Conservation (phyloP, 192 early-diverging fungal genomes). For the Mycoemilia scoparia region DNA sequence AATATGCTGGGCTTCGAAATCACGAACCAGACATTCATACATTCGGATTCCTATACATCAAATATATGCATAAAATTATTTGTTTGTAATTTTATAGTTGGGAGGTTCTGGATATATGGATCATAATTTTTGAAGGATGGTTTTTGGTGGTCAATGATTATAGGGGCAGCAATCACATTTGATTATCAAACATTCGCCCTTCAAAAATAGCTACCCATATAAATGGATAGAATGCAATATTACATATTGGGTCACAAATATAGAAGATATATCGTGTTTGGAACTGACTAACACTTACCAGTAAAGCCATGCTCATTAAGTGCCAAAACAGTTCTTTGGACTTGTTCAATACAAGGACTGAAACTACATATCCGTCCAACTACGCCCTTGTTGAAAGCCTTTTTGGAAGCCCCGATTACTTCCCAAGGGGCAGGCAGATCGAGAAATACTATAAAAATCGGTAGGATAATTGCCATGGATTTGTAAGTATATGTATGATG, state of each 20-base stretch:
- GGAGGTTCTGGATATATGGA: too few species aligned
- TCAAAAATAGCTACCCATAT: too few species aligned
- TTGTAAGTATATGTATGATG: background rate
- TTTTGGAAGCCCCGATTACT: slow-evolving; percentile 66
- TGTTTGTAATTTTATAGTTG: background rate
- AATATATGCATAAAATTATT: slow-evolving; percentile 1
- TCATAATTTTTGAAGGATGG: too few species aligned
- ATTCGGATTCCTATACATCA: slow-evolving; percentile 51
- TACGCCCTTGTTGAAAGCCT: slow-evolving; percentile 56
- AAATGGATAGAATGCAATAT: too few species aligned
- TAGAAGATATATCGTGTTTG: background rate
- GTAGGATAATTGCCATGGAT: too few species aligned
- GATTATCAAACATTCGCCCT: too few species aligned
- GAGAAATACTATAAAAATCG: slow-evolving; percentile 88
- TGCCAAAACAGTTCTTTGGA: slow-evolving; percentile 55
- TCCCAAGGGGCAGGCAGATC: slow-evolving; percentile 97
- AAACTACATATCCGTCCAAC: slow-evolving; percentile 86
- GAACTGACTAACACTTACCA: slow-evolving; percentile 24
- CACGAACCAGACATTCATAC: slow-evolving; percentile 80
- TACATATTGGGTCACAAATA: background rate
- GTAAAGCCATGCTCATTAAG: slow-evolving; percentile 71
- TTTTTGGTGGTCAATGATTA: too few species aligned
- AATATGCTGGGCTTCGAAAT: slow-evolving; percentile 49
- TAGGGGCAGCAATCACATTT: too few species aligned
- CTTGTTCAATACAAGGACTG: slow-evolving; percentile 93